Percentiles rank a stretch among this genome's conserved stretches.
These are phyloP conservation scores for Anthoceros angustus DNA, from an alignment of 225 moss, liverwort and hornwort species.

Conservation along the genomic window DNA sequence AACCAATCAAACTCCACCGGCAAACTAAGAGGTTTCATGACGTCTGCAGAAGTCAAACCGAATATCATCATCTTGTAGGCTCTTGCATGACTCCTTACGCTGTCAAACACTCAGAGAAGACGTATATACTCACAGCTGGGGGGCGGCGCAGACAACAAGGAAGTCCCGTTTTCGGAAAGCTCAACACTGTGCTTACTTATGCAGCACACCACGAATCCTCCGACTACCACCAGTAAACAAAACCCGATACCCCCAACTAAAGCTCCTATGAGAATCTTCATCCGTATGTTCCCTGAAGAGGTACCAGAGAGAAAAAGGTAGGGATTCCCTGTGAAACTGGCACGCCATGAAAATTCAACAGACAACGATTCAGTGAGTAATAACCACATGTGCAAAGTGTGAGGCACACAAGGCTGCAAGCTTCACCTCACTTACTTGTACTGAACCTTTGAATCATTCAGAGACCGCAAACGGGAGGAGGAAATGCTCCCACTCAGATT, in stretches of 20 bases:
- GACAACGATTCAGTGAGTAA: background rate
- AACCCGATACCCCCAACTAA: background rate
- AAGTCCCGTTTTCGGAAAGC: background rate
- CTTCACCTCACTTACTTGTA: background rate
- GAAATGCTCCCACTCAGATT: background rate
- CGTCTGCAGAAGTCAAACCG: slow-evolving; percentile 1
- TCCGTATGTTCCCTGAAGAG: background rate
- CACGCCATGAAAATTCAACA: background rate
- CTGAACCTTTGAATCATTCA: background rate
- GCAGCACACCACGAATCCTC: background rate
- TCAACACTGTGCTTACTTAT: background rate
- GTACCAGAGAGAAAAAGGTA: background rate
- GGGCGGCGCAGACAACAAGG: background rate
- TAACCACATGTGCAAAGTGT: too few species aligned
- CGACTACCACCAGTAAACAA: background rate
- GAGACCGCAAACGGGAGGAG: background rate
- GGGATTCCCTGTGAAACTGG: background rate
- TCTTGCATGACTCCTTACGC: background rate
- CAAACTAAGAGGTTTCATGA: background rate
- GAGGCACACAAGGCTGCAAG: background rate
- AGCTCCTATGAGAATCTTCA: background rate
- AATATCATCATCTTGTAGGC: background rate
- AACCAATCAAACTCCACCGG: background rate
- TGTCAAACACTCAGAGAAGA: background rate
- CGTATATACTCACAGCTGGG: background rate